phyloP scores from a whole-genome alignment of 192 early-diverging fungal genomes.

The Chytriomyces hyalinus region DNA sequence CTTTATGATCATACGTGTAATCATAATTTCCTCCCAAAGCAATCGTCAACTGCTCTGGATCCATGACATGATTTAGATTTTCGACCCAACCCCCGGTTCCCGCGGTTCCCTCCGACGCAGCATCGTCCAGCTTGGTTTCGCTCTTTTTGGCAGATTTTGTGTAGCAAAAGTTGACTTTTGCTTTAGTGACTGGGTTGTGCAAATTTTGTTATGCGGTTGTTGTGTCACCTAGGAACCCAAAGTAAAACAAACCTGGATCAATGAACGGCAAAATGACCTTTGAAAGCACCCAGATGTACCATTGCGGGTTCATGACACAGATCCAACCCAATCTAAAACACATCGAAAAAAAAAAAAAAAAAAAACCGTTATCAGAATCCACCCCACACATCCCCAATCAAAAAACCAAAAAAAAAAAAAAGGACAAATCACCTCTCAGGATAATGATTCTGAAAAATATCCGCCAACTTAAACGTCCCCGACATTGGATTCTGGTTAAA shows the following conservation, averaged over 20 bases:
- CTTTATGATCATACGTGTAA: conserved; percentile 19
- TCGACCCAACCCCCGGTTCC: conserved; percentile 20
- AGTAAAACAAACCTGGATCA: conserved; percentile 54
- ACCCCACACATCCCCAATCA: no score
- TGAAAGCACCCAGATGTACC: conserved; percentile 70
- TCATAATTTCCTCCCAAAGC: conserved; percentile 24
- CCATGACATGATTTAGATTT: conserved; percentile 9
- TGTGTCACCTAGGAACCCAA: no score
- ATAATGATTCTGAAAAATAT: conserved; percentile 86
- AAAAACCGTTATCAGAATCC: neutral
- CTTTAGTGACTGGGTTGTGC: conserved; percentile 73
- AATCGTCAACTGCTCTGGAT: neutral
- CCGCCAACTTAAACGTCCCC: conserved; percentile 60
- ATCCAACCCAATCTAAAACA: neutral
- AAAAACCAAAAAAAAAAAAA: no score
- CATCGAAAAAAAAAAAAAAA: no score
- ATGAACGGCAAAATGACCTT: conserved; percentile 82
- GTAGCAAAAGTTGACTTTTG: conserved; percentile 84
- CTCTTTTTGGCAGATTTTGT: conserved; percentile 49
- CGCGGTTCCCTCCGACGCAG: neutral
- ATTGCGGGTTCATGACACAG: conserved; percentile 69
- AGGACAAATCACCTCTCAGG: conserved; percentile 75
- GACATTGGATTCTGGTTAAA: conserved; percentile 64
- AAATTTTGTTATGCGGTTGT: no score
- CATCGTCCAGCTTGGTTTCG: conserved; percentile 3